A percentile compares a stretch with the other conserved stretches of the same genome.
These are phyloP conservation scores for Colletotrichum higginsianum DNA, from an alignment of 2,329 filamentous ascomycete genomes.

Conservation along the genomic window DNA sequence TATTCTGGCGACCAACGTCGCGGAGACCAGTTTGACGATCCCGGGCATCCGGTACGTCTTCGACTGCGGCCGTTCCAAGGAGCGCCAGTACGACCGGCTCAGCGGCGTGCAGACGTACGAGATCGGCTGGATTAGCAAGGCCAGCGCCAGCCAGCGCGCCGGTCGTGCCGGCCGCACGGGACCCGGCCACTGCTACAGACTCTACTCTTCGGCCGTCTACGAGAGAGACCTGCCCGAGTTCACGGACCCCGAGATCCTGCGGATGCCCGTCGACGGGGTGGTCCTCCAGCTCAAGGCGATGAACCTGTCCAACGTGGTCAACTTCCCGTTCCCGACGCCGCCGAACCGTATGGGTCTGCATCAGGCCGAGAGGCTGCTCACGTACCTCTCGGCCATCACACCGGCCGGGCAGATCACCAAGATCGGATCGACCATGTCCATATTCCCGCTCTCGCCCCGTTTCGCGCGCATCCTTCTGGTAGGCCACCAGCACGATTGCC, in stretches of 20 bases:
- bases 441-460: constrained; percentile 91
- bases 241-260: constrained; percentile 87
- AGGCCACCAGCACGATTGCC: constrained; percentile 84
- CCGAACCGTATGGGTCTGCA: constrained; percentile 83
- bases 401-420: constrained; percentile 81
- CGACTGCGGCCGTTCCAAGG: constrained; percentile 92
- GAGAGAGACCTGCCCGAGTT: constrained; percentile 91
- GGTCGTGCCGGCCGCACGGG: constrained; percentile 96
- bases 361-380: constrained; percentile 88
- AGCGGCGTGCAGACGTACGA: constrained; percentile 97
- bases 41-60: constrained; percentile 97
- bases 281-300: constrained; percentile 96
- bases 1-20: constrained; percentile 94
- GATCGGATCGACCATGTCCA: constrained; percentile 84
- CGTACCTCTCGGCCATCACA: constrained; percentile 86
- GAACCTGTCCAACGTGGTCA: constrained; percentile 89
- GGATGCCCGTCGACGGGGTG: constrained; percentile 93
- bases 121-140: constrained; percentile 97
- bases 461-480: constrained; percentile 94
- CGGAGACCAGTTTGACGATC: constrained; percentile 97
- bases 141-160: constrained; percentile 90
- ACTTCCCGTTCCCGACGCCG: constrained; percentile 96
- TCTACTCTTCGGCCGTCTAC: constrained; percentile 96
- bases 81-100: constrained; percentile 87
- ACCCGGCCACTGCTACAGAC: constrained; percentile 93